These are phyloP conservation scores for Protostelium mycophagum DNA, from an alignment of 78 protist species.

Conservation along the genomic window DNA sequence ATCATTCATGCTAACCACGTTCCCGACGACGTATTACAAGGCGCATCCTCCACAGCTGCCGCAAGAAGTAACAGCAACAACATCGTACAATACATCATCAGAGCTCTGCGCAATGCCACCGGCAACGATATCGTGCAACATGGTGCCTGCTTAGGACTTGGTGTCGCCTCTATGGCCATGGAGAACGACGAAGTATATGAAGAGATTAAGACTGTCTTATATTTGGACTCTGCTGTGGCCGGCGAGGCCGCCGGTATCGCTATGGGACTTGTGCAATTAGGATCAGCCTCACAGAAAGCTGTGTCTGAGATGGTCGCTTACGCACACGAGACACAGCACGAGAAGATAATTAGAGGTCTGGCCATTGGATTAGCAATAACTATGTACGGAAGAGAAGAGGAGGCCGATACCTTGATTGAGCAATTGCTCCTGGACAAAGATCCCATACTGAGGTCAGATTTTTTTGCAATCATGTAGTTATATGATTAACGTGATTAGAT, in stretches of 20 bases:
- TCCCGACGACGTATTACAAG: constrained; percentile 18
- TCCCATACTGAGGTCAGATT: constrained; percentile 15
- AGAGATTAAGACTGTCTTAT: constrained; percentile 61
- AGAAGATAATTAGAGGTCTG: constrained; percentile 93
- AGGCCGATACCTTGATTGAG: constrained; percentile 72
- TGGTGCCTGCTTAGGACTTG: constrained; percentile 97
- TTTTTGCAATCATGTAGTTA: constrained; percentile 19
- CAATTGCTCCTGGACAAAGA: constrained; percentile 69
- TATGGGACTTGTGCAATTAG: constrained; percentile 94
- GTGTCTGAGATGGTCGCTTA: constrained; percentile 83
- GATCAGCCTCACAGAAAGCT: constrained; percentile 69
- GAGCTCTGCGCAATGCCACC: constrained; percentile 11
- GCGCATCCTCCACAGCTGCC: constrained; percentile 48
- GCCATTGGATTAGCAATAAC: constrained; percentile 86
- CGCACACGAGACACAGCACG: constrained; percentile 98
- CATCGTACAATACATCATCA: constrained; percentile 3
- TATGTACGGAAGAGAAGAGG: constrained; percentile 86
- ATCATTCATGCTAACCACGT: constrained; percentile 95
- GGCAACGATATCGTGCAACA: constrained; percentile 83
- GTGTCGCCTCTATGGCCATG: constrained; percentile 89
- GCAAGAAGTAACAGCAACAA: not conserved
- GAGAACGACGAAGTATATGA: constrained; percentile 72
- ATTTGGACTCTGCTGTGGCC: constrained; percentile 84
- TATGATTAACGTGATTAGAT: constrained; percentile 60
- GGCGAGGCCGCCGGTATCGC: constrained; percentile 98